Evolutionary conservation across 1,139 yeast species (phyloP).

Genomic region (Chernovozyma aurita): DNA sequence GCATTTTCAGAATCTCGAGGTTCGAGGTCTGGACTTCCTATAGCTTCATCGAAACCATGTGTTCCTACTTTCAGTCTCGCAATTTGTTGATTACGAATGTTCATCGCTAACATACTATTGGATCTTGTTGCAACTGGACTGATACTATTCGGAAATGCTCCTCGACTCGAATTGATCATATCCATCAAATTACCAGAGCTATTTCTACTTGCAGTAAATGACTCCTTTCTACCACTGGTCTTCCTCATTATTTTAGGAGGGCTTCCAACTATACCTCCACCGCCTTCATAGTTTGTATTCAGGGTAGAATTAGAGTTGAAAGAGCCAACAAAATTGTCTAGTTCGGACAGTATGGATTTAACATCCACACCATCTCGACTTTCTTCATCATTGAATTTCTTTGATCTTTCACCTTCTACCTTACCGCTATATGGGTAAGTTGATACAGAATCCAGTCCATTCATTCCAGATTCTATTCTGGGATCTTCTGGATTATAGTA

Average conservation of each 20-base stretch:
- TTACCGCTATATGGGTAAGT: conserved; percentile 1
- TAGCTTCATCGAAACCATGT: conserved; percentile 21
- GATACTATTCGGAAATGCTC: conserved; percentile 16
- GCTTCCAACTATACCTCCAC: background rate
- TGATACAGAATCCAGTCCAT: conserved; percentile 4
- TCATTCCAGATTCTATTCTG: conserved; percentile 8
- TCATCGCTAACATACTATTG: conserved; percentile 6
- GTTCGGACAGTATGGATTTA: conserved; percentile 36
- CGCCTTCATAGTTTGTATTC: conserved; percentile 34
- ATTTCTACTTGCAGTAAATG: conserved; percentile 2
- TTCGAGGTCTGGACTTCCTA: conserved; percentile 15
- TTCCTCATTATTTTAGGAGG: background rate
- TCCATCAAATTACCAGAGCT: conserved; percentile 23
- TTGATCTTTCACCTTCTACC: conserved; percentile 1
- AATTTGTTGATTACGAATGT: conserved; percentile 1
- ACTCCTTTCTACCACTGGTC: background rate
- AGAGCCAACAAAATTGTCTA: conserved; percentile 42
- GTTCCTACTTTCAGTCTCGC: background rate
- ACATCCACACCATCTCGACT: conserved; percentile 10
- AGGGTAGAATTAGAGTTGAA: conserved; percentile 42
- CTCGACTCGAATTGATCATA: conserved; percentile 20
- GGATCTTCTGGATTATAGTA: conserved; percentile 9
- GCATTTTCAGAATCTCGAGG: conserved; percentile 21
- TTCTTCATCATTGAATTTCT: conserved; percentile 2
- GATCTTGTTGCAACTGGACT: conserved; percentile 17